Base-by-base conservation (phyloP, 1,284 basidiomycete genomes). In the Gomphus bonarii region DNA sequence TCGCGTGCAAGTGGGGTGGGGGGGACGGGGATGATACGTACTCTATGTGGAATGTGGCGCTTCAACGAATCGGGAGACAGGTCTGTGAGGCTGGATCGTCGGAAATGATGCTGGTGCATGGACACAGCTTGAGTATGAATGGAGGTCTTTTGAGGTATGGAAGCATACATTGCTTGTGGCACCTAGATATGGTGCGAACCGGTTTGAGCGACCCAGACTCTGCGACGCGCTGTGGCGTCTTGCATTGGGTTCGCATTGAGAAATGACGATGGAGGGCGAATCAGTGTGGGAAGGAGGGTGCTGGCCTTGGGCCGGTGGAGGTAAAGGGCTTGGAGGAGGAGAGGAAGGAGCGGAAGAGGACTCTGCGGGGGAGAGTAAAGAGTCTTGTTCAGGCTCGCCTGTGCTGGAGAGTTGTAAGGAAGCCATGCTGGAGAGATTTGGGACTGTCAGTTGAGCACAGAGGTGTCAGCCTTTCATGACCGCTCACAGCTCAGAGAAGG, bases 401-500 rank as follows among this genome's bases (percentile, higher is more conserved):
- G 50, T 52, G 50, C 36, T 58, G 25, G 33, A 43, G 1, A 58
- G 50, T 22, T 58, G 36, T 30, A 58, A 47, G 8, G 57, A 58
- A 18, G 50, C 57, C 49, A 58, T 51, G 30, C 57, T 58, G 33
- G 25, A 43, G 25, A 43, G 33, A n/a, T 16, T n/a, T 8, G 28
- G 25, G 14, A 10, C 14, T 31, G 30, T 51, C 43, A 50, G 36
- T n/a, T n/a, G 43, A 42, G 36, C 12, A 14, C 35, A 10, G 7
- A 25, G 25, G 30, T 3, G 3, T 30, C 28, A 33, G 33, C 25
- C 33, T 31, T 25, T 30, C 8, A 44, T 18, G 14, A 20, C 10
- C 10, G 42, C 55, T 51, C 43, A 58, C 57, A 58, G 57, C 50
- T 58, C 57, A 47, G 57, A 48, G 50, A 58, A 58, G 5, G 57